Base-by-base conservation (phyloP, 1,139 yeast genomes). In the Saccharomyces uvarum region DNA sequence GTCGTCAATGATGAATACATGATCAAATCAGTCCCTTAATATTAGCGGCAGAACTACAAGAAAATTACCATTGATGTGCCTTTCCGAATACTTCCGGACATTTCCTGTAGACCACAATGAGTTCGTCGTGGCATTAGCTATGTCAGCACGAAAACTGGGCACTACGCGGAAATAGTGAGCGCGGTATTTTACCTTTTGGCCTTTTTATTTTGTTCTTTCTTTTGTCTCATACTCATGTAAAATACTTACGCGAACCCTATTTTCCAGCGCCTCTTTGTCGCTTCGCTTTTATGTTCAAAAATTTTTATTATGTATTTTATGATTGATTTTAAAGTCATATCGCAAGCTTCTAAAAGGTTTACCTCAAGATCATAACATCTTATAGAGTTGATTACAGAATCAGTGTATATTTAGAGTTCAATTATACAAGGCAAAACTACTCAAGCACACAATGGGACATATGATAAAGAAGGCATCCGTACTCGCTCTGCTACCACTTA, bases 1-100 rank as follows among this genome's bases (percentile, higher is more conserved):
- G 26, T 26, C 19, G 4, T 21, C 9, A 47, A 13, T 56, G 59
- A 51, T 49, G 2, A n/a, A 8, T 19, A 5, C n/a, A 9, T 8
- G n/a, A 21, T 48, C 9, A 16, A 13, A 41, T 16, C 42, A 61
- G 64, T 42, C 48, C 3, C 50, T 55, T 13, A 48, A 59, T 8
- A 50, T 66, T 9, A 68, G 70, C 56, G 71, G 71, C 4, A 61
- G 71, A 53, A 60, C 61, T 0, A 54, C 66, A 8, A 55, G 66
- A 24, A 67, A 67, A 52, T 42, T 68, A 8, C 69, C 71, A 3
- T 52, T 67, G 33, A 48, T 57, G 5, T 64, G 68, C 42, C 55
- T 68, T 6, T 65, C 71, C 1, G 70, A 67, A 49, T 56, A 64
- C 54, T 61, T 62, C 33, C 54, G 55, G 5, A 53, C 54, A 2